Percentiles rank a stretch among this genome's conserved stretches.
Conservation (phyloP, 768 basidiomycete genomes). For the Lactarius trivialis region DNA sequence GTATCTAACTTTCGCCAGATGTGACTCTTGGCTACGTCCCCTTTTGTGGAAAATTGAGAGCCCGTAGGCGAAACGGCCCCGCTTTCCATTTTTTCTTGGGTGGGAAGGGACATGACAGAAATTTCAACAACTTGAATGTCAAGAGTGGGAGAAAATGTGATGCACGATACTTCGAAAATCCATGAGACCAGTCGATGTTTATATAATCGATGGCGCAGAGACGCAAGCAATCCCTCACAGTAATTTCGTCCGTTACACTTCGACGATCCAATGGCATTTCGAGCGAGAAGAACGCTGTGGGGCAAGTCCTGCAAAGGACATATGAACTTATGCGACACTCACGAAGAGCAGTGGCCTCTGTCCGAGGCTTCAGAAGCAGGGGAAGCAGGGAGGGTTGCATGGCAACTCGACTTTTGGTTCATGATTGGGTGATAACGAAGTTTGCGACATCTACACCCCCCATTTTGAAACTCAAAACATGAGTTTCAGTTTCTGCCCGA, state of each 20-base stretch:
- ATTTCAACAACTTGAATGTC: too few relatives aligned
- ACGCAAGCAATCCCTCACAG: too few relatives aligned
- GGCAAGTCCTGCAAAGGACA: not conserved
- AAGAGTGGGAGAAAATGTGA: not conserved
- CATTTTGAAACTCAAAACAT: not conserved
- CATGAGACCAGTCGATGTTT: not conserved
- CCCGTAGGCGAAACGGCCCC: not conserved
- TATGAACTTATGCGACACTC: not conserved
- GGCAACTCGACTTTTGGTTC: not conserved
- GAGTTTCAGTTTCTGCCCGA: too few relatives aligned
- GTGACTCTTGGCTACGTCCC: not conserved
- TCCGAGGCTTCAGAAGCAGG: not conserved
- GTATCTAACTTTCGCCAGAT: conserved; percentile 19
- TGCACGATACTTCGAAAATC: not conserved
- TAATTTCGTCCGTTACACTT: not conserved
- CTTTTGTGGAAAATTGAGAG: not conserved
- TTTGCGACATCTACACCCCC: too few relatives aligned
- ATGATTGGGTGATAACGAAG: not conserved
- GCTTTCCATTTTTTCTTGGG: not conserved
- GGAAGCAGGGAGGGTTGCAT: not conserved
- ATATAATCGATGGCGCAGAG: not conserved
- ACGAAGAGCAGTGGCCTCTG: not conserved
- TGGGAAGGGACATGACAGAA: not conserved
- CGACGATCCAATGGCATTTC: too few relatives aligned
- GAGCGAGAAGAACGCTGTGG: not conserved